phyloP scores from a whole-genome alignment of 768 basidiomycete genomes.

The Lactifluus echinatus region DNA sequence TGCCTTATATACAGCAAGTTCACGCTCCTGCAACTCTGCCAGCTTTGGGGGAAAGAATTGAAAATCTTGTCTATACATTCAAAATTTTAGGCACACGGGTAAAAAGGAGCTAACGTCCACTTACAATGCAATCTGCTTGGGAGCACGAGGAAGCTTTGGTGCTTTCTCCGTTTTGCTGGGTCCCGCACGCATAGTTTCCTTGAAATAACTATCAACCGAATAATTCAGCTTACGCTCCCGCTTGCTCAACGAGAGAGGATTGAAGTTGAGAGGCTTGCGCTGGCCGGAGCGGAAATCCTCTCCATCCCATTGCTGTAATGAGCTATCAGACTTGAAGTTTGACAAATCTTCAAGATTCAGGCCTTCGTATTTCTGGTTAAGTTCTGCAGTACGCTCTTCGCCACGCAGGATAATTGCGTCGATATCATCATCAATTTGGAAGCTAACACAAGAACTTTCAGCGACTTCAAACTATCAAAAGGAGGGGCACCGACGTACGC shows the following conservation, averaged over 20 bases:
- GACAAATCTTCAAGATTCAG: constrained; percentile 91
- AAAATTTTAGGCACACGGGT: neutral
- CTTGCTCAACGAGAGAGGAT: constrained; percentile 81
- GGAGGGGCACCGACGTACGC: constrained; percentile 40
- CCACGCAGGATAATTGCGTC: constrained; percentile 89
- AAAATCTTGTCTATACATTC: constrained; percentile 68
- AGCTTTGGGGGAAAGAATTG: constrained; percentile 89
- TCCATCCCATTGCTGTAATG: constrained; percentile 91
- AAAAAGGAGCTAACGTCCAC: constrained; percentile 22
- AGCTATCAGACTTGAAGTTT: constrained; percentile 93
- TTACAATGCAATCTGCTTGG: constrained; percentile 79
- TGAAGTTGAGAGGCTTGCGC: constrained; percentile 64
- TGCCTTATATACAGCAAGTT: constrained; percentile 75
- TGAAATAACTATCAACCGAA: constrained; percentile 92
- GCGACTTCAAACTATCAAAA: neutral
- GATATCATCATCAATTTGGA: constrained; percentile 81
- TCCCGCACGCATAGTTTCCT: constrained; percentile 77
- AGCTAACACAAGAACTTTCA: constrained; percentile 32
- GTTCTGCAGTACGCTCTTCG: constrained; percentile 80
- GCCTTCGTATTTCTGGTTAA: constrained; percentile 88
- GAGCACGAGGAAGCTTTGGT: constrained; percentile 75
- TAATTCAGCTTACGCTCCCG: constrained; percentile 92
- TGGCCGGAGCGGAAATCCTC: constrained; percentile 80
- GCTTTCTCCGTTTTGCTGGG: constrained; percentile 74
- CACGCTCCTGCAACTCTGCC: constrained; percentile 76